phyloP scores from a whole-genome alignment of 345 rosid species.

The Firmiana major region DNA sequence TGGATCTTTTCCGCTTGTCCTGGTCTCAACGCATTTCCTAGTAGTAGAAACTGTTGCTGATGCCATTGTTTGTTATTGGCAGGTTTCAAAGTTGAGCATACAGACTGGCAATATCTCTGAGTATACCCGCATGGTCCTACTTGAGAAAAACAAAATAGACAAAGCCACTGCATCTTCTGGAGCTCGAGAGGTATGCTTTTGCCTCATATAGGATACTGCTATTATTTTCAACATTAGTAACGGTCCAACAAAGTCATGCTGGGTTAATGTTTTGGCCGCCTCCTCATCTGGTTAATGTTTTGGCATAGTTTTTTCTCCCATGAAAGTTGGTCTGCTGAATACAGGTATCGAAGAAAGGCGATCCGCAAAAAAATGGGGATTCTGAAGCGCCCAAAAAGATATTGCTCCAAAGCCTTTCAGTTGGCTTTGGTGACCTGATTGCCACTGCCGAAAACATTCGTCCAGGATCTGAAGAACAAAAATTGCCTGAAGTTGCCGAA shows the following conservation, averaged over 20 bases:
- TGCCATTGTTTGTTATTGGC: slow-evolving; percentile 10
- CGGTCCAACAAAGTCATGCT: background rate
- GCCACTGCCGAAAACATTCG: slow-evolving; percentile 64
- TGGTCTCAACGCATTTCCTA: background rate
- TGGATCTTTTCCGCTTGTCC: background rate
- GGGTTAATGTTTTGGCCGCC: background rate
- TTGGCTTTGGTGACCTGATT: slow-evolving; percentile 67
- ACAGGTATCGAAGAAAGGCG: slow-evolving; percentile 39
- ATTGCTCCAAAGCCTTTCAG: slow-evolving; percentile 36
- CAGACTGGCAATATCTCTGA: slow-evolving; percentile 58
- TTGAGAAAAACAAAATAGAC: slow-evolving; percentile 40
- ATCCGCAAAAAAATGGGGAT: slow-evolving; percentile 32
- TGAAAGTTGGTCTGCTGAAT: background rate
- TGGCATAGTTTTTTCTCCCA: background rate
- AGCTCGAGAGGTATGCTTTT: slow-evolving; percentile 36
- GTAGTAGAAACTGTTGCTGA: background rate
- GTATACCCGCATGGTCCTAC: slow-evolving; percentile 60
- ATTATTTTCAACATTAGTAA: background rate
- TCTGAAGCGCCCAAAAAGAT: slow-evolving; percentile 29
- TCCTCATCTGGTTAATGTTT: slow-evolving; percentile 1
- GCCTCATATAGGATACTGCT: background rate
- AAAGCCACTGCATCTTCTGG: slow-evolving; percentile 32
- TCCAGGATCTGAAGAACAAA: slow-evolving; percentile 52
- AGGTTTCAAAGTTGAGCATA: slow-evolving; percentile 69
- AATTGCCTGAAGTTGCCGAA: slow-evolving; percentile 76